Evolutionary conservation across 2,329 filamentous ascomycete genomes (phyloP), one percentile per base, ranked within the genome.

Genomic region (Ilyonectria mors-panacis): DNA sequence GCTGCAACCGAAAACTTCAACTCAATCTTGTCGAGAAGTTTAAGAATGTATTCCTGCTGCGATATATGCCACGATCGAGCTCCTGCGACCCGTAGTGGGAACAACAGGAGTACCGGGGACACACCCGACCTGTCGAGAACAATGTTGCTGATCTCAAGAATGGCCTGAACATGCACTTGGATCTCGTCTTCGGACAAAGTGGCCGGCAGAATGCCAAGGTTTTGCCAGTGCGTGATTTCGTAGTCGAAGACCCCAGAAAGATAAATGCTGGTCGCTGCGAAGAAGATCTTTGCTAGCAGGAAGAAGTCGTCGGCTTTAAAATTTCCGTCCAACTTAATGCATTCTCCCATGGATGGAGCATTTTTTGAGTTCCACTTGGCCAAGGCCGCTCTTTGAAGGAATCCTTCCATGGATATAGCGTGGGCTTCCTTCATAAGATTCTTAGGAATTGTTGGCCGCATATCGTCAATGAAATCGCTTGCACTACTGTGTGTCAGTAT

Each of bases 171-270:
- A 6, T 79, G 73, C 6, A 26, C 39, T 4, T 73, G 67, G 15
- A 81, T 69, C 1, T 74, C 67, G 0, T 63, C 54, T 8, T 72
- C 67, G 7, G 59, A 35, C 0, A 81, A 33, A 0, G 68, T 75
- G 0, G 79, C 75, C 0, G 76, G 70, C 0, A 53, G 4, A 4
- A 79, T 65, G 1, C 58, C 72, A 10, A 76, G 66, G 0, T 47
- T 50, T 0, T 73, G 65, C 80, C 80, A 81, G 19, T 75, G 69
- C 8, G 54, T 23, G 2, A 78, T 72, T 10, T 81, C 78, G 15
- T 81, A 81, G 64, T 81, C 80, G 35, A 79, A 81, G 2, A 78
- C 73, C 0, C 80, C 80, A 0, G 80, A 82, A 5, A 82, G 73
- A 37, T 81, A 81, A 6, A 81, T 79, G 51, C 79, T 80, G 2